Conservation (phyloP, 2,329 filamentous ascomycete species). For the Venturia aucupariae region DNA sequence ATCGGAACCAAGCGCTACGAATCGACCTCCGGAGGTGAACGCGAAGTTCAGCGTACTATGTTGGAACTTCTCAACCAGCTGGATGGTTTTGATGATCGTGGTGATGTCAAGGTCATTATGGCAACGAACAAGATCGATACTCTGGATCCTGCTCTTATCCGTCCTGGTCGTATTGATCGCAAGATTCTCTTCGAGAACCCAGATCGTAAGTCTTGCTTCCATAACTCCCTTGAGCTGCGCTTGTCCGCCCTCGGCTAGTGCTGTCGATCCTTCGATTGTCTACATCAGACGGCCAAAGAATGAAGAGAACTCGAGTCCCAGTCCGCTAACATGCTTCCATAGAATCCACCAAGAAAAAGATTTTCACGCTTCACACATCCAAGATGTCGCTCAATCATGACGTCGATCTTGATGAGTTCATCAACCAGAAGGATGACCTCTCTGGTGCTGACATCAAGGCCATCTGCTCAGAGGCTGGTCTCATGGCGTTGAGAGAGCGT, state of each 20-base stretch:
- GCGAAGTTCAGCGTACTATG: constrained; percentile 98
- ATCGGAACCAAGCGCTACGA: constrained; percentile 99
- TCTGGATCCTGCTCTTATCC: constrained; percentile 88
- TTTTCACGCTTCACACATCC: constrained; percentile 93
- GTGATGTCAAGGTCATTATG: constrained; percentile 99
- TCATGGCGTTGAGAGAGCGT: constrained; percentile 87
- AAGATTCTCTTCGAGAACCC: constrained; percentile 81
- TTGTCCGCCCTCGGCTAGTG: not conserved
- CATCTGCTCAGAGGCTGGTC: constrained; percentile 92
- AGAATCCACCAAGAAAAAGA: constrained; percentile 94
- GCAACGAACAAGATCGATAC: constrained; percentile 99
- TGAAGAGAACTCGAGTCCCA: not conserved
- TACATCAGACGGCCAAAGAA: not conserved
- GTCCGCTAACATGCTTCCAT: constrained; percentile 50
- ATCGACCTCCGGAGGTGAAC: constrained; percentile 90
- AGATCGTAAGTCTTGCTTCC: constrained; percentile 44
- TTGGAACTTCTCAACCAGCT: constrained; percentile 96
- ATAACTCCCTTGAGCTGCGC: not conserved
- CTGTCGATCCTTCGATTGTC: not conserved
- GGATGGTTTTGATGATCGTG: constrained; percentile 96
- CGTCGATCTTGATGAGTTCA: constrained; percentile 98
- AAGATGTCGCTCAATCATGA: constrained; percentile 97
- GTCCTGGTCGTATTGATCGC: constrained; percentile 93
- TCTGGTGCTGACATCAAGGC: constrained; percentile 98
- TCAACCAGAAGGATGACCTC: constrained; percentile 95